phyloP scores from a whole-genome alignment of 2,329 filamentous ascomycete species.

The Drechslera avenae region DNA sequence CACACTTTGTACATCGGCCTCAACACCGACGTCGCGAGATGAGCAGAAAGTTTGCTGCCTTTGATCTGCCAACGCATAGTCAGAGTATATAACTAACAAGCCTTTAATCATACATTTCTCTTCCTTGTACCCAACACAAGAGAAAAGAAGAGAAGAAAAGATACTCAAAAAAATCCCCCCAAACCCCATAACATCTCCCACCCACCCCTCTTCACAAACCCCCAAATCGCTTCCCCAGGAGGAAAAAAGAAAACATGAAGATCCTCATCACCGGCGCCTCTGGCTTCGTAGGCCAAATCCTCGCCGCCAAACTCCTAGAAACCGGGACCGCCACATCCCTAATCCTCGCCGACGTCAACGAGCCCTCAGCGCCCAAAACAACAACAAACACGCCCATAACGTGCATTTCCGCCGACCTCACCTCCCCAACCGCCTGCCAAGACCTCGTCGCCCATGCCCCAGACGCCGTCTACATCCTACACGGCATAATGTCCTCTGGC shows the following conservation, averaged over 20 bases:
- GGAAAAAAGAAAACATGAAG: constrained; percentile 29
- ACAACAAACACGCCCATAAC: constrained; percentile 57
- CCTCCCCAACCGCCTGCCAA: constrained; percentile 40
- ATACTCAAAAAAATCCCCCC: too few species aligned
- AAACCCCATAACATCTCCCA: background rate
- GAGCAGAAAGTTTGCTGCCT: constrained; percentile 2
- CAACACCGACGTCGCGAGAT: constrained; percentile 13
- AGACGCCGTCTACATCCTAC: constrained; percentile 61
- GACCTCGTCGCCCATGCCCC: constrained; percentile 34
- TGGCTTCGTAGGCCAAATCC: constrained; percentile 68
- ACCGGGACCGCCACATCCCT: constrained; percentile 53
- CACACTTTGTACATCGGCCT: constrained; percentile 17
- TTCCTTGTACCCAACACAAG: too few species aligned
- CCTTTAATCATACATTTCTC: too few species aligned
- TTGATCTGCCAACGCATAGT: background rate
- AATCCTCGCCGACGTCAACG: constrained; percentile 63
- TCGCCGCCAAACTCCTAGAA: constrained; percentile 61
- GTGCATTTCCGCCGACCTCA: constrained; percentile 59
- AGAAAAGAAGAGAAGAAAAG: too few species aligned
- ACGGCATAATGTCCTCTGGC: constrained; percentile 70
- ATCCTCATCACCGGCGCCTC: constrained; percentile 68
- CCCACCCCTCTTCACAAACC: background rate
- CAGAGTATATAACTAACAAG: background rate
- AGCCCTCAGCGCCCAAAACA: constrained; percentile 48
- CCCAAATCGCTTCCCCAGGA: too few species aligned